Evolutionary conservation across 2,329 filamentous ascomycete genomes (phyloP).

Genomic region (Xylariaceae sp.): DNA sequence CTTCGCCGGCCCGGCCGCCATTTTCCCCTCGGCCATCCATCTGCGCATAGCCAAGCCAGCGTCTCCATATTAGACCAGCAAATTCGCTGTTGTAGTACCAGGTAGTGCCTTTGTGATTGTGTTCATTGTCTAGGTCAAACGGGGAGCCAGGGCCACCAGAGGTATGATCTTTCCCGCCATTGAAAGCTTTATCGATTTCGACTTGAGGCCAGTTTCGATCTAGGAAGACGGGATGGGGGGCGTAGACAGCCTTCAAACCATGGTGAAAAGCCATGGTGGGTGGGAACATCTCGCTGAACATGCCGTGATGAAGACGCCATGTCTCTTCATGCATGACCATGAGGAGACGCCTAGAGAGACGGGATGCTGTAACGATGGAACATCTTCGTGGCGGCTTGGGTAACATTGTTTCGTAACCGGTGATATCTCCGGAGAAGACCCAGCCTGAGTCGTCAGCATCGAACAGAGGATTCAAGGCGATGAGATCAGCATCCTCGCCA

Average conservation of each 20-base stretch:
- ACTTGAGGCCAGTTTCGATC: slow-evolving; percentile 68
- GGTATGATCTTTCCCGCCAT: slow-evolving; percentile 64
- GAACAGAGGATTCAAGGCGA: slow-evolving; percentile 73
- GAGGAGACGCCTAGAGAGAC: slow-evolving; percentile 61
- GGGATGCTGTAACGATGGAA: slow-evolving; percentile 66
- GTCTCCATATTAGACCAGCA: slow-evolving; percentile 68
- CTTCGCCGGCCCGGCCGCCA: slow-evolving; percentile 46
- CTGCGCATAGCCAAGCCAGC: slow-evolving; percentile 64
- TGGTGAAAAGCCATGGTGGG: slow-evolving; percentile 65
- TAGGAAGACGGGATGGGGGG: slow-evolving; percentile 74
- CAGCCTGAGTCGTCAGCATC: slow-evolving; percentile 66
- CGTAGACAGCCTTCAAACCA: slow-evolving; percentile 72
- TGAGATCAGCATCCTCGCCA: slow-evolving; percentile 67
- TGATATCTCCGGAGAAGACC: slow-evolving; percentile 66
- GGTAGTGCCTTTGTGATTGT: slow-evolving; percentile 74
- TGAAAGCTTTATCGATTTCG: slow-evolving; percentile 72
- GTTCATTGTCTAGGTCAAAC: slow-evolving; percentile 65
- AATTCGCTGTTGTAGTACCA: slow-evolving; percentile 85
- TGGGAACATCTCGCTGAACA: slow-evolving; percentile 79
- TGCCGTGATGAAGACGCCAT: slow-evolving; percentile 59
- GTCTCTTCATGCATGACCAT: slow-evolving; percentile 71
- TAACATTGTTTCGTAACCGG: slow-evolving; percentile 54
- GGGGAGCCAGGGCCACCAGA: slow-evolving; percentile 61
- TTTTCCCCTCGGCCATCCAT: slow-evolving; percentile 45
- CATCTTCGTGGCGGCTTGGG: slow-evolving; percentile 61